Conservation (phyloP, 495 filamentous ascomycete genomes). For the Xylaria scruposa region DNA sequence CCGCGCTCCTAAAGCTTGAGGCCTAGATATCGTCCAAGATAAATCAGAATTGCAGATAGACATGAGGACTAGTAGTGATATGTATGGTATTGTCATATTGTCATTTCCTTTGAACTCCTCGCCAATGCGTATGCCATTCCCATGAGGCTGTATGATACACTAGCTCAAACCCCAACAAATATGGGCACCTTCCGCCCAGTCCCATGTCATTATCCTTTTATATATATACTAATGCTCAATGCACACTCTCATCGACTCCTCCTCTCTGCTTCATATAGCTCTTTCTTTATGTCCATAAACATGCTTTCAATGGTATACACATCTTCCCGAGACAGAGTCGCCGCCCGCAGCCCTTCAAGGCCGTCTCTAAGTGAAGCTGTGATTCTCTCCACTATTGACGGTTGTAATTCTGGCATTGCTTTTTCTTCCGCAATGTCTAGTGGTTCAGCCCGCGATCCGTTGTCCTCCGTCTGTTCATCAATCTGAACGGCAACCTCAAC, state of each 20-base stretch:
- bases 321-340: slow-evolving; percentile 57
- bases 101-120: slow-evolving; percentile 24
- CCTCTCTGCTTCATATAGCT: slow-evolving; percentile 66
- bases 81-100: neutral
- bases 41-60: neutral
- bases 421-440: neutral
- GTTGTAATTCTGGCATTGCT: slow-evolving; percentile 11
- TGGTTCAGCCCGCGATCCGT: slow-evolving; percentile 16
- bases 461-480: slow-evolving; percentile 22
- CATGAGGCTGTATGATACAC: slow-evolving; percentile 9
- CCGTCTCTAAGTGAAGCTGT: slow-evolving; percentile 56
- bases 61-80: neutral
- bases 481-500: slow-evolving; percentile 19
- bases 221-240: slow-evolving; percentile 17
- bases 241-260: slow-evolving; percentile 43
- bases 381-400: slow-evolving; percentile 46
- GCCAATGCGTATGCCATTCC: slow-evolving; percentile 18
- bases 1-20: no score
- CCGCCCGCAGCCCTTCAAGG: slow-evolving; percentile 58
- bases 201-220: slow-evolving; percentile 8
- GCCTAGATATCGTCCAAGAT: no score
- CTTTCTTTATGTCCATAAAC: slow-evolving; percentile 70
- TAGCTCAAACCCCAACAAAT: neutral
- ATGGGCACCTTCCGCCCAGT: neutral
- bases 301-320: slow-evolving; percentile 68